Base-by-base conservation (phyloP, 2,329 filamentous ascomycete genomes). In the Colletotrichum magnum region DNA sequence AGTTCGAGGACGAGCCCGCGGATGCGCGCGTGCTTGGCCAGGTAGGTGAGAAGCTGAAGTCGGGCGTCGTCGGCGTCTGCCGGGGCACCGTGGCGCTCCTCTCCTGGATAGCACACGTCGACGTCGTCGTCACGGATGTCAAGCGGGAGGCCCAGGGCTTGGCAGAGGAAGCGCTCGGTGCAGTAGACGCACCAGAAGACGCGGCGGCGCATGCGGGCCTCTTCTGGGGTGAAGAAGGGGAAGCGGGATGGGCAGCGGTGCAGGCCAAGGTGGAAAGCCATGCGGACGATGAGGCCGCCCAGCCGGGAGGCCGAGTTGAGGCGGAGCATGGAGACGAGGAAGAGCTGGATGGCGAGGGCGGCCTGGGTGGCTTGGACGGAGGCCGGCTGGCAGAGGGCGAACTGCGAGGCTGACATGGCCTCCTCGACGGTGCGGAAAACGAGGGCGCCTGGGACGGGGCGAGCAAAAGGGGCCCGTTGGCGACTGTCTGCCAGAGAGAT, bases 171-270 rank as follows among this genome's bases (percentile, higher is more conserved):
- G 53, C 87, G 80, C 51, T 89, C 88, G 0, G 88, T 75, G 16
- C 80, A 84, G 57, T 89, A 90, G 0, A 89, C 82, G 1, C 85
- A 85, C 87, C 87, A 89, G 69, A 89, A 89, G 0, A 89, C 76
- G 0, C 87, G 81, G 15, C 85, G 82, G 2, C 88, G 81, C 39
- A 87, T 81, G 2, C 83, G 79, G 2, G 79, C 80, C 50, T 89
- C 86, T 10, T 81, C 76, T 1, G 74, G 64, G 0, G 79, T 82
- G 71, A 89, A 88, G 52, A 85, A 84, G 0, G 83, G 78, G 64
- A 84, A 89, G 0, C 87, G 81, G 5, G 80, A 79, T 1, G 87
- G 87, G 62, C 88, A 90, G 3, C 87, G 83, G 75, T 90, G 87
- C n/a, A 90, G 80, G 0, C 87, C 87, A 2, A 89, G 77, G 54